Base-by-base conservation (phyloP, 352 stramenopile genomes). In the Thalassiosira hispida region DNA sequence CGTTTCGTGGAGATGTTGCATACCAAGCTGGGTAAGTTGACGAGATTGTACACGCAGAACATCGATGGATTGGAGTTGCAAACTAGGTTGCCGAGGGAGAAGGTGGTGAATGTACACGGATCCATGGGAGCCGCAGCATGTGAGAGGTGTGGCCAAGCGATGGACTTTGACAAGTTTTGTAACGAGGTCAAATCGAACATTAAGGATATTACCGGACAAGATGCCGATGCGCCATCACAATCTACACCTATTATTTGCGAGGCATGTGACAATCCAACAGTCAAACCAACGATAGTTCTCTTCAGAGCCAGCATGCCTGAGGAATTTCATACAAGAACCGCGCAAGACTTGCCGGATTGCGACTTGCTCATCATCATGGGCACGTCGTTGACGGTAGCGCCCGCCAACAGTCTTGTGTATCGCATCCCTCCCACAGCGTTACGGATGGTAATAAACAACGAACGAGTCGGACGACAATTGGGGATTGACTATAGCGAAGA, bases 211-310 rank as follows among this genome's bases (percentile, higher is more conserved):
- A 85, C 85, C 29, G 81, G 81, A 22, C 33, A 73, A 33, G 80
- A 93, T 59, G 44, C 31, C 12, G 75, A 78, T 12, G 89, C 82
- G 14, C 90, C 89, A 6, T 22, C 0, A 20, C 29, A 84, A 77
- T 92, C 82, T 11, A 90, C 56, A 7, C 67, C 79, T 0, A 94
- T 95, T 52, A 16, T 46, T 12, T 95, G 91, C 52, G 33, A 68
- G 9, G 46, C 44, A 25, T 95, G 91, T 70, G 75, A 74, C 1
- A 40, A 77, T 23, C 60, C 74, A 35, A 73, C 75, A 6, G 77
- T 95, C n/a, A 95, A 95, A 62, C 91, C 91, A 6, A 82, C 81
- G 38, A 95, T 92, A 52, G 90, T 95, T 2, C 61, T 95, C 14
- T 95, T 94, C 77, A 76, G 83, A 20, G 79, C 74, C 11, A 77